These are phyloP conservation scores for Ophiostoma fasciatum DNA, from an alignment of 2,329 filamentous ascomycete species.

Conservation along the genomic window DNA sequence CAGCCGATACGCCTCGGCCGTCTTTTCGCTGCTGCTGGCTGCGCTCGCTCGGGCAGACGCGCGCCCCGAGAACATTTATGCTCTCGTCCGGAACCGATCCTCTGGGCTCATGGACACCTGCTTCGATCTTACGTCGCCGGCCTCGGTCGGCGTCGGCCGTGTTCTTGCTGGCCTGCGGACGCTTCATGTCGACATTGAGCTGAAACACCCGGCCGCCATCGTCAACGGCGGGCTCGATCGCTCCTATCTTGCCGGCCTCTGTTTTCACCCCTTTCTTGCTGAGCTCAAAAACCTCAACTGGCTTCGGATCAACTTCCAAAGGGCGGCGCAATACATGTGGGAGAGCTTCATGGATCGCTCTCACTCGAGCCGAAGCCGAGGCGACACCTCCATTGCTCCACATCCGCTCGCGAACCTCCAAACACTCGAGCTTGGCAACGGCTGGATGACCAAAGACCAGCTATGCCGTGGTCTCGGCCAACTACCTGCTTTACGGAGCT, in stretches of 20 bases:
- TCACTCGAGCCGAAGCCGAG: no score
- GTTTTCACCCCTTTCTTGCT: conserved; percentile 22
- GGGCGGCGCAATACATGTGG: no score
- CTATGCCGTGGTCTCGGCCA: background rate
- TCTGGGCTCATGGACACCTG: conserved; percentile 23
- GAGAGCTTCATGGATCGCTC: background rate
- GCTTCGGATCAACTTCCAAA: conserved; percentile 36
- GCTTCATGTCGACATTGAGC: conserved; percentile 23
- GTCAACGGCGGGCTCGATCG: background rate
- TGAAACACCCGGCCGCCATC: background rate
- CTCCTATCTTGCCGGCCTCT: conserved; percentile 4
- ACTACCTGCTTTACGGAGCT: background rate
- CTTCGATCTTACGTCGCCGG: conserved; percentile 30
- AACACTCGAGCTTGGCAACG: background rate
- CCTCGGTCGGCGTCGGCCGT: conserved; percentile 21
- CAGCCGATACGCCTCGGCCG: conserved; percentile 16
- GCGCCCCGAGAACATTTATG: conserved; percentile 29
- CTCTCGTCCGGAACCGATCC: conserved; percentile 23
- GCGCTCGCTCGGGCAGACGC: conserved; percentile 26
- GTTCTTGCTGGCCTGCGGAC: conserved; percentile 31
- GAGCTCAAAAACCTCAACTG: conserved; percentile 29
- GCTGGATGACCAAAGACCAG: background rate
- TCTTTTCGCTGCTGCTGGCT: conserved; percentile 27
- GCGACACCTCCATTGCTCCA: no score
- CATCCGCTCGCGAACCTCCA: no score